Evolutionary conservation across 2,329 filamentous ascomycete species (phyloP).

Genomic region (Chaetomium strumarium): DNA sequence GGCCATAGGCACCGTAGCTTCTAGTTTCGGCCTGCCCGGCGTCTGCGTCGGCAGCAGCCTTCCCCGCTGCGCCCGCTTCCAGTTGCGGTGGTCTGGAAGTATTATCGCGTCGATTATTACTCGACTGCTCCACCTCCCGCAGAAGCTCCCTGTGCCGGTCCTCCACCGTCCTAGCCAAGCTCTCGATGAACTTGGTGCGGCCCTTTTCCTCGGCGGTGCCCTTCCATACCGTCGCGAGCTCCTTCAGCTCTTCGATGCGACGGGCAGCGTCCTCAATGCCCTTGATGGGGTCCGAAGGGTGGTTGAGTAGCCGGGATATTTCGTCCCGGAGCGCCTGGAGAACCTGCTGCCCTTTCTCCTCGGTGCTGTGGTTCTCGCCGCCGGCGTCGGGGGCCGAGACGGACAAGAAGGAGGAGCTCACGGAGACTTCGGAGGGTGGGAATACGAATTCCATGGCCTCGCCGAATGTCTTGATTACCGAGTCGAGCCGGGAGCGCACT

Average conservation of each 20-base stretch:
- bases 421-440: conserved; percentile 78
- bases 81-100: conserved; percentile 3
- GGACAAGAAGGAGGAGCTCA: conserved; percentile 80
- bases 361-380: conserved; percentile 55
- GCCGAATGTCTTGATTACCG: conserved; percentile 85
- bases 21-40: conserved; percentile 38
- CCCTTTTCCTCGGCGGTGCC: conserved; percentile 94
- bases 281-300: conserved; percentile 49
- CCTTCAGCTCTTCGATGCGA: conserved; percentile 70
- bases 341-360: conserved; percentile 84
- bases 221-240: conserved; percentile 78
- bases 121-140: conserved; percentile 43
- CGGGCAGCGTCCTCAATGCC: conserved; percentile 69
- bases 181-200: conserved; percentile 73
- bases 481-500: conserved; percentile 78
- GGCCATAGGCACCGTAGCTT: conserved; percentile 48
- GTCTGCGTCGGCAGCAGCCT: conserved; percentile 23
- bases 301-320: conserved; percentile 57
- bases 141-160: conserved; percentile 56
- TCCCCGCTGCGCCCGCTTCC: conserved; percentile 2
- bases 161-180: conserved; percentile 74
- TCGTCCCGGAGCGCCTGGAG: conserved; percentile 65
- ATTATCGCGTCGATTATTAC: neutral
- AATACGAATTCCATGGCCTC: conserved; percentile 94
- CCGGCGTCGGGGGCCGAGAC: conserved; percentile 79